Percentiles rank a stretch among this genome's conserved stretches.
phyloP scores from a whole-genome alignment of 2,329 filamentous ascomycete species.

The Stagonosporopsis vannaccii region DNA sequence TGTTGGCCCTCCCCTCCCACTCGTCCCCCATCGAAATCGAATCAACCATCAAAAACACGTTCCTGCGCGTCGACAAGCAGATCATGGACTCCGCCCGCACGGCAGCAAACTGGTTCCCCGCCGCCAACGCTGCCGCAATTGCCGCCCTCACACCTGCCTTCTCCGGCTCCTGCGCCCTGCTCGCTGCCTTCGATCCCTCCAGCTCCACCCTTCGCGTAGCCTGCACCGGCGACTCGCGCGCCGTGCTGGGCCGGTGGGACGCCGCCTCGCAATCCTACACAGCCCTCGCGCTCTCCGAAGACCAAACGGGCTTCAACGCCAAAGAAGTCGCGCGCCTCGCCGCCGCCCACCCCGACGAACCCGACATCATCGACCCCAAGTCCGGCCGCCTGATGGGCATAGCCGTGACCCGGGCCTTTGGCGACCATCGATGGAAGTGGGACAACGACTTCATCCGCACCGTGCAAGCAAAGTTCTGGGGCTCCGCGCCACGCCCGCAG shows the following conservation, averaged over 20 bases:
- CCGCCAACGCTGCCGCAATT: conserved; percentile 40
- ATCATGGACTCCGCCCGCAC: conserved; percentile 55
- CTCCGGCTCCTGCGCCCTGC: conserved; percentile 68
- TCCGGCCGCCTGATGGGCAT: conserved; percentile 68
- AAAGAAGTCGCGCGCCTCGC: conserved; percentile 64
- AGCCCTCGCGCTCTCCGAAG: conserved; percentile 64
- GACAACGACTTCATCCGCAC: conserved; percentile 56
- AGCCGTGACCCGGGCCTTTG: conserved; percentile 71
- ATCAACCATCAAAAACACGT: conserved; percentile 64
- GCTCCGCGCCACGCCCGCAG: conserved; percentile 55
- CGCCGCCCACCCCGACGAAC: conserved; percentile 68
- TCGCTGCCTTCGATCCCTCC: conserved; percentile 67
- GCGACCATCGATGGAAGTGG: conserved; percentile 75
- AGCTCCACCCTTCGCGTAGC: conserved; percentile 66
- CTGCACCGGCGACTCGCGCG: conserved; percentile 72
- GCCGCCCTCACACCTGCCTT: conserved; percentile 49
- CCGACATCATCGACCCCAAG: conserved; percentile 60
- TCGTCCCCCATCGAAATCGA: conserved; percentile 59
- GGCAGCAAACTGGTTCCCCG: conserved; percentile 50
- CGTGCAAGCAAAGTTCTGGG: conserved; percentile 59
- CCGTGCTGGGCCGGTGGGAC: conserved; percentile 65
- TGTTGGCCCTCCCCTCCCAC: conserved; percentile 40
- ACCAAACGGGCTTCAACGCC: conserved; percentile 71
- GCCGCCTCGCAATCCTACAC: conserved; percentile 56
- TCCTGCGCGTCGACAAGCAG: conserved; percentile 64